phyloP scores from a whole-genome alignment of 2,329 filamentous ascomycete species.

The Domatiomyces catenatus region DNA sequence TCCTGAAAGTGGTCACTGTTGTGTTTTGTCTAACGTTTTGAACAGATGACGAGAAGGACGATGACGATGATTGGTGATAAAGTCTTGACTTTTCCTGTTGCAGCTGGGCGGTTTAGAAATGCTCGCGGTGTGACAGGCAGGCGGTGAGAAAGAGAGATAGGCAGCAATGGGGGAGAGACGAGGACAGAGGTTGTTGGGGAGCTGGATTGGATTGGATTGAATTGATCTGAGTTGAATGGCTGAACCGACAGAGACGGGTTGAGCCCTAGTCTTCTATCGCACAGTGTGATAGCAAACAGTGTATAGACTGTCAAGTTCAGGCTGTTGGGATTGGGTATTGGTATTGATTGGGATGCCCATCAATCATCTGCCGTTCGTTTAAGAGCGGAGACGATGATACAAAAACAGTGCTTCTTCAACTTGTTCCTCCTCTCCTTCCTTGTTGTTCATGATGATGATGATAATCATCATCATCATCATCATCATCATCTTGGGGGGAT shows the following conservation, averaged over 20 bases:
- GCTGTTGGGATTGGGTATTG: not conserved
- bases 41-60: constrained; percentile 32
- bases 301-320: not conserved
- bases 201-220: too few relatives aligned
- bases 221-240: not conserved
- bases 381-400: not conserved
- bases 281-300: too few relatives aligned
- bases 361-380: not conserved
- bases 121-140: not conserved
- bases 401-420: not conserved
- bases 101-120: not conserved
- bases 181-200: not conserved
- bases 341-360: not conserved
- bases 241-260: not conserved
- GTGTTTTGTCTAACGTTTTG: not conserved
- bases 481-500: too few relatives aligned
- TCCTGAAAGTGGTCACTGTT: constrained; percentile 5
- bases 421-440: not conserved
- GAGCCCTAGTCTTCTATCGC: too few relatives aligned
- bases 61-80: constrained; percentile 32
- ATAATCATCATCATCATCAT: too few relatives aligned
- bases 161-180: too few relatives aligned
- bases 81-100: not conserved
- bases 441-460: not conserved
- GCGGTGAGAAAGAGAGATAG: not conserved